Base-by-base conservation (phyloP, 352 stramenopile species). In the Globisporangium recalcitrans region DNA sequence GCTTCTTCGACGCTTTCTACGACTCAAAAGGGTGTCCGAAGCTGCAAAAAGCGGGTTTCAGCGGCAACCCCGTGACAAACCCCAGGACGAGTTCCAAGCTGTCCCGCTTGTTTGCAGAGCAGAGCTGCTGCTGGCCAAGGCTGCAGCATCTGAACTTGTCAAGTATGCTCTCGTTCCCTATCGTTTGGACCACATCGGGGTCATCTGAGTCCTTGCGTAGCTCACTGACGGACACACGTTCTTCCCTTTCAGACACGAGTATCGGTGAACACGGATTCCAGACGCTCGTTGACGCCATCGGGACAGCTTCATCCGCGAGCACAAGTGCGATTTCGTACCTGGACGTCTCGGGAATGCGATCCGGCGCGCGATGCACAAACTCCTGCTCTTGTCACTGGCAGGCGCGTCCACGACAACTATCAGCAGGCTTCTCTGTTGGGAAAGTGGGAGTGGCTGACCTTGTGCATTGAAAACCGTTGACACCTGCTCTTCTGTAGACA, bases 271-370 rank as follows among this genome's bases (percentile, higher is more conserved):
- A 57, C 4, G 72, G 68, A 0, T 54, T 77, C 60, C 42, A 11
- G 10, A 61, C 52, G 24, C 55, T 80, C 3, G 32, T 57, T 5
- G 56, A 54, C 14, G 63, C 62, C 4, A 52, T 82, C 27, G n/a
- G 59, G 21, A n/a, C 61, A 48, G 46, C 40, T 7, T n/a, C n/a
- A n/a, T 52, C 51, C 51, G 13, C 32, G 36, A 68, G 27, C 19
- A 32, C 22, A 4, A 21, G n/a, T 5, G 19, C 26, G 10, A 47
- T 81, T 0, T 51, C 62, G 32, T 34, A 72, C 44, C 63, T 81
- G 27, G 73, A 84, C 22, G 14, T 81, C 8, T 76, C 68, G 56
- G 66, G 26, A 84, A 84, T 40, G 40, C 21, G 1, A 68, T 78
- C 24, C 29, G 42, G 32, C 60, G 56, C 5, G 69, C 71, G 3